Percentiles rank a stretch among this genome's conserved stretches.
These are phyloP conservation scores for Eustoma russellianum DNA, from an alignment of 257 asterid species.

Conservation along the genomic window DNA sequence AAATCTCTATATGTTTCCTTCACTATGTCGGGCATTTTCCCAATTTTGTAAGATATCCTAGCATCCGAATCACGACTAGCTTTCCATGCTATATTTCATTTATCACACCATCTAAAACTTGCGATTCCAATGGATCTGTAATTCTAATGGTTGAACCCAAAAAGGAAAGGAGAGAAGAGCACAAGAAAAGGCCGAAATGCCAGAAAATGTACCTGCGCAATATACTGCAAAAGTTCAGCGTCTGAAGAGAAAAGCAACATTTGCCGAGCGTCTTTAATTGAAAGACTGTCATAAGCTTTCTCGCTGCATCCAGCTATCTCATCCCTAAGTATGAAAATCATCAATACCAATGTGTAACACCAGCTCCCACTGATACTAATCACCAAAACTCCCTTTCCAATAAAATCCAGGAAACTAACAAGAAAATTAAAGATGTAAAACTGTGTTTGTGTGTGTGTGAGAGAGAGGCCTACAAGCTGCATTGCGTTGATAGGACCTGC, in stretches of 20 bases:
- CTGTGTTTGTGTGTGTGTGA: no score
- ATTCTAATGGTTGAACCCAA: no score
- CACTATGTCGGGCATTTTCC: no score
- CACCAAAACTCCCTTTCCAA: not conserved
- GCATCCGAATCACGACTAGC: no score
- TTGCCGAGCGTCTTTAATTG: slow-evolving; percentile 50
- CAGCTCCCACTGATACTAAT: not conserved
- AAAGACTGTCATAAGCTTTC: slow-evolving; percentile 80
- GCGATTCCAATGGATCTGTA: not conserved
- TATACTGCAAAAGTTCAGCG: slow-evolving; percentile 48
- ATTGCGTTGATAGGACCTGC: no score
- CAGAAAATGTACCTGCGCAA: slow-evolving; percentile 36
- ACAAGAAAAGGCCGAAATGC: not conserved
- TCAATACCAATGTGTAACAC: slow-evolving; percentile 9
- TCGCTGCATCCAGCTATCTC: slow-evolving; percentile 97
- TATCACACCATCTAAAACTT: no score
- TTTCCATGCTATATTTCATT: no score
- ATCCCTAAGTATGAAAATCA: slow-evolving; percentile 44
- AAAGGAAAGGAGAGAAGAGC: not conserved
- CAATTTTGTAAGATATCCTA: no score
- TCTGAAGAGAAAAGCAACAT: slow-evolving; percentile 73
- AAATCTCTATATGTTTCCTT: no score
- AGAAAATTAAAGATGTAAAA: no score
- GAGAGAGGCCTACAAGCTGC: no score
- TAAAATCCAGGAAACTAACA: not conserved